A percentile compares a stretch with the other conserved stretches of the same genome.
These are phyloP conservation scores for Cardamine resedifolia DNA, from an alignment of 345 rosid species.

Conservation along the genomic window DNA sequence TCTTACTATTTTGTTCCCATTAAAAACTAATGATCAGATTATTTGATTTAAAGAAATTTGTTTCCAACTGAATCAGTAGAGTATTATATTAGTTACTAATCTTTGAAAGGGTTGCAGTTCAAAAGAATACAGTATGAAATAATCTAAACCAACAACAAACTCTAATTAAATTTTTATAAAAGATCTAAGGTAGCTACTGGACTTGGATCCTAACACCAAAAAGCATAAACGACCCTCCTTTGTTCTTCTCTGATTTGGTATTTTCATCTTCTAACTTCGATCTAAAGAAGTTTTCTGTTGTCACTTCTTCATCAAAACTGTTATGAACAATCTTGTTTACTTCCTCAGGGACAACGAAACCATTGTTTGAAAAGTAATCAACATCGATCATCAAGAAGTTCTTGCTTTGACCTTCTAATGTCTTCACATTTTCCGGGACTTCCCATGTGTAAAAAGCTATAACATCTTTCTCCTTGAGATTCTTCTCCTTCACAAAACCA, in stretches of 20 bases:
- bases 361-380: conserved; percentile 12
- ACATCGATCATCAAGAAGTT: conserved; percentile 51
- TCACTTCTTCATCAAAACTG: conserved; percentile 13
- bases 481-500: conserved; percentile 60
- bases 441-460: conserved; percentile 52
- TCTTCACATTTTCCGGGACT: conserved; percentile 7
- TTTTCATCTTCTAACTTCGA: conserved; percentile 35
- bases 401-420: conserved; percentile 24
- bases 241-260: conserved; percentile 22
- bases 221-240: conserved; percentile 44
- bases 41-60: neutral
- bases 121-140: neutral
- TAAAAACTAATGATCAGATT: neutral
- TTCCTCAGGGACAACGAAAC: conserved; percentile 13
- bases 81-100: conserved; percentile 15
- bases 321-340: conserved; percentile 1
- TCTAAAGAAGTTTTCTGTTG: neutral
- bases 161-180: neutral
- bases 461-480: conserved; percentile 52
- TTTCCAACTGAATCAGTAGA: neutral
- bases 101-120: neutral
- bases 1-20: neutral
- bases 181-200: neutral
- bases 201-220: conserved; percentile 54
- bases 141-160: neutral